Evolutionary conservation across 2,329 filamentous ascomycete genomes (phyloP), one percentile per base, ranked within the genome.

Genomic region (Xylaria sp.): DNA sequence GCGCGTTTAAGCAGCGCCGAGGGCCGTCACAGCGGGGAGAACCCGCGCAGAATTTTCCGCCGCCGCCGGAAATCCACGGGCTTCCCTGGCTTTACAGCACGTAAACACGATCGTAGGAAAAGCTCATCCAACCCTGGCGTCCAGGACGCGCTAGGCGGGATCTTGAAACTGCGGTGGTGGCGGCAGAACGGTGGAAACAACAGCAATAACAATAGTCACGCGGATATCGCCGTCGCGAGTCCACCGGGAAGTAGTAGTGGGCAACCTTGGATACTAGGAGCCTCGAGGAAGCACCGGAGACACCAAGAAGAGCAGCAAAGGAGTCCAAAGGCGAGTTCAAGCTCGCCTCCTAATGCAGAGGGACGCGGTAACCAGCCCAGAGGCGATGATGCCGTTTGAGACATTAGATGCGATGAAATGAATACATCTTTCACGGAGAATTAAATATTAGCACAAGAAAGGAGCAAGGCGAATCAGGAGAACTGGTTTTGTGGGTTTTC

Each of bases 131-230:
- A 76, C 9, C 28, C 23, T 10, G 59, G 70, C 12, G 78, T 86
- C 0, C 87, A 88, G 56, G 85, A 86, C 15, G 83, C 86, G 0
- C 76, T 87, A 0, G 82, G 84, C 5, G 85, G 84, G 0, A 80
- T 90, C 28, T 86, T 85, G 78, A 86, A 84, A 48, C 77, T 89
- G 71, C 82, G 80, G 34, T 91, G 89, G 89, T 89, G 87, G 84
- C 74, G 75, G 34, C 67, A 75, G 28, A 74, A 66, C 37, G 67
- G 63, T 6, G 70, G 34, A 23, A 50, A 66, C 12, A 63, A 23
- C 9, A 65, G 31, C 37, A 62, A 61, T 28, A 56, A 68, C 48
- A 72, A 66, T 39, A 50, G 59, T 39, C 68, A 66, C 34, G 25
- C 72, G 5, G 72, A 76, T 48, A 48, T 75, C 9, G 74, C 74